Base-by-base conservation (phyloP, 2,329 filamentous ascomycete genomes). In the Colletotrichum tanaceti region DNA sequence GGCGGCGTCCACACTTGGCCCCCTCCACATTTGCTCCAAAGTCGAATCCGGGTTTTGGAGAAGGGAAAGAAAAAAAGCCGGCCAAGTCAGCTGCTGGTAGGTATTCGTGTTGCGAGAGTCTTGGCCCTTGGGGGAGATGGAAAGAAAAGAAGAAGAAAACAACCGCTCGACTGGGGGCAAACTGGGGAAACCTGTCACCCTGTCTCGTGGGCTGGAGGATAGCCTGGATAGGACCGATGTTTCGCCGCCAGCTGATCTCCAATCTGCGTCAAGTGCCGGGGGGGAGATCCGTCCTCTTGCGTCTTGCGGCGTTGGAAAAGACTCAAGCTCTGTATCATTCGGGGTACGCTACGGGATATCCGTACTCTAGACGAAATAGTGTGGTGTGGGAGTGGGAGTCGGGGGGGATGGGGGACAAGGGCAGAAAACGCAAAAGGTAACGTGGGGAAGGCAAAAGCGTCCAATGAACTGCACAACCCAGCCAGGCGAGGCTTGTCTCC, bases 181-280 rank as follows among this genome's bases (percentile, higher is more conserved):
- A 28, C 49, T 54, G 24, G 47, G 24, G 18, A 24, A 50, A 49
- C 28, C 14, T 24, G n/a, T 6, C 24, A 9, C 9, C 28, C 14
- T 24, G n/a, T 6, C 24, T 32, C 9, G 28, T 32, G 28, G 55
- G 32, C 50, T 41, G 38, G 41, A n/a, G n/a, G n/a, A n/a, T n/a
- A n/a, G n/a, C n/a, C n/a, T n/a, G 50, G 52, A 55, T 60, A 69
- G 44, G 62, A 55, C 66, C 62, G 62, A 60, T 14, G 16, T 52
- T 39, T n/a, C 43, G 35, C 62, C 65, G 35, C 61, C 20, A 35
- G n/a, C 41, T 65, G 24, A 41, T 24, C 41, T 9, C 41, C 49
- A 53, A 59, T 32, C 58, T 49, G 54, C 41, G 60, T 38, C 62
- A 57, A 65, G 62, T 60, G 24, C 65, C 54, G 65, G 55, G 28